phyloP scores from a whole-genome alignment of 441 rosid species.

The Gossypium davidsonii region DNA sequence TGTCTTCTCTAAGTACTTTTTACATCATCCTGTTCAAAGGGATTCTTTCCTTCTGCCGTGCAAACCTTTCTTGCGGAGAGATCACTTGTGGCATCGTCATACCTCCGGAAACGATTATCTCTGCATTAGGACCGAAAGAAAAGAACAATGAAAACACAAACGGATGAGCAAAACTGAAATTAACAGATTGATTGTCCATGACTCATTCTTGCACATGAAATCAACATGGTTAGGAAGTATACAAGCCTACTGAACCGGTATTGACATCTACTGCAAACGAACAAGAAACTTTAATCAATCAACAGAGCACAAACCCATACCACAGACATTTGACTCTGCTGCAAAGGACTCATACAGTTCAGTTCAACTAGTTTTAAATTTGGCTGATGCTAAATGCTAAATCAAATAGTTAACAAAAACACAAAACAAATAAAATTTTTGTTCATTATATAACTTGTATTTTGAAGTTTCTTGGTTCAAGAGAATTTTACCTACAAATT shows the following conservation, averaged over 20 bases:
- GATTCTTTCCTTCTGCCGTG: conserved; percentile 39
- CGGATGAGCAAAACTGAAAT: not conserved
- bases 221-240: not conserved
- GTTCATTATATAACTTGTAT: not conserved
- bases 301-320: not conserved
- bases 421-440: not conserved
- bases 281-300: not conserved
- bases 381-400: not conserved
- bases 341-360: not conserved
- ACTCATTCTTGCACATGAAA: not conserved
- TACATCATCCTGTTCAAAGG: conserved; percentile 44
- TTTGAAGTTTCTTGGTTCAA: not conserved
- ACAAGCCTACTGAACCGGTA: not conserved
- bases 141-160: not conserved
- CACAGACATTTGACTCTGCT: not conserved
- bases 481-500: not conserved
- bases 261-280: not conserved
- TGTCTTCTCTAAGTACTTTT: conserved; percentile 14
- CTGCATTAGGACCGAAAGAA: conserved; percentile 26
- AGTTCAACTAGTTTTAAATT: not conserved
- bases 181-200: not conserved
- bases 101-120: conserved; percentile 63
- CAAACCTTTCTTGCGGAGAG: conserved; percentile 36
- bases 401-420: not conserved
- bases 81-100: conserved; percentile 73